These are phyloP conservation scores for Dissoconium aciculare DNA, from an alignment of 2,329 filamentous ascomycete species.

Conservation along the genomic window DNA sequence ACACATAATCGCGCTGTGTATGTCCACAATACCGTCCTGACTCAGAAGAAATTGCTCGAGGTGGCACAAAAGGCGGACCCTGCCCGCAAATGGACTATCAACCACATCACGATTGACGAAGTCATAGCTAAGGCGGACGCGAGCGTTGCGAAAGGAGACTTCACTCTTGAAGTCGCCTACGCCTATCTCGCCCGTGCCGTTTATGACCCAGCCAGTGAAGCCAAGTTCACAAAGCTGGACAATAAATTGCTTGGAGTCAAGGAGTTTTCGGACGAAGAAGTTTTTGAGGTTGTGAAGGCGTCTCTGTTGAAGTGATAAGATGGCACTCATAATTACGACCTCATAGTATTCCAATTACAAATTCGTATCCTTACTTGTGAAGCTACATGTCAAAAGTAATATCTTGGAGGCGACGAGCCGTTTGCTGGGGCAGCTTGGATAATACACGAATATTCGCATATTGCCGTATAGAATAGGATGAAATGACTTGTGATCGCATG, in stretches of 20 bases:
- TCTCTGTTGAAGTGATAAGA: no score
- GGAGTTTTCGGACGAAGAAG: conserved; percentile 16
- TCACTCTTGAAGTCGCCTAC: conserved; percentile 21
- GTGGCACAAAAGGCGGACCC: conserved; percentile 24
- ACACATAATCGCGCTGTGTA: conserved; percentile 25
- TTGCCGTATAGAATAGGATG: no score
- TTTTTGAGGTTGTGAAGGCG: conserved; percentile 18
- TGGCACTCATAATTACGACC: no score
- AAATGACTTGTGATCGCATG: no score
- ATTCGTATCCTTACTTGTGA: no score
- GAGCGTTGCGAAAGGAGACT: conserved; percentile 17
- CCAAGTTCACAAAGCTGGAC: no score
- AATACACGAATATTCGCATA: no score
- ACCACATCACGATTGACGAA: conserved; percentile 16
- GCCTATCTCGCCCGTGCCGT: conserved; percentile 18
- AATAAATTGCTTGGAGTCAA: conserved; percentile 26
- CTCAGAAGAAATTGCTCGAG: conserved; percentile 26
- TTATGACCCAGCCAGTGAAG: conserved; percentile 21
- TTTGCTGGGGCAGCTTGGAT: no score
- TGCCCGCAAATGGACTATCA: conserved; percentile 16
- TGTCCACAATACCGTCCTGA: conserved; percentile 22
- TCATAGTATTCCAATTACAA: no score
- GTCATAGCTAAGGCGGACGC: conserved; percentile 18
- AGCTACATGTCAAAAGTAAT: no score
- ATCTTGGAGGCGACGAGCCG: no score